Evolutionary conservation across 1,284 basidiomycete genomes (phyloP).

Genomic region (Cystobasidium pallidum): DNA sequence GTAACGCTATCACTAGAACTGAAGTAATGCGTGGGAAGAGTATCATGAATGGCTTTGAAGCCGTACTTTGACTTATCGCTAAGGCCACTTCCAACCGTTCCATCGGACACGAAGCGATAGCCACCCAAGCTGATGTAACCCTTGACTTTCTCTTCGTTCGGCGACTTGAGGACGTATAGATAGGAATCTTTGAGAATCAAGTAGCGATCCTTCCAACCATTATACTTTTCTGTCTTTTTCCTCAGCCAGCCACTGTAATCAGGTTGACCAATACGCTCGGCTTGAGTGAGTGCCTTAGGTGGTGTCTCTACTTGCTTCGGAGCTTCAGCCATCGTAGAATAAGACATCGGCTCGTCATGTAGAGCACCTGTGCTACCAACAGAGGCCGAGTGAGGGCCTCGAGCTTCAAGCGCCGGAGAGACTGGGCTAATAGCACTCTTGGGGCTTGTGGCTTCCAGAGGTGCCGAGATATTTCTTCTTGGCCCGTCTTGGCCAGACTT

Average conservation of each 20-base stretch:
- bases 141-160: conserved; percentile 89
- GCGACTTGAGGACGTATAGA: conserved; percentile 80
- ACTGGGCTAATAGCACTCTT: not conserved
- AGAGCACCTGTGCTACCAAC: not conserved
- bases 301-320: not conserved
- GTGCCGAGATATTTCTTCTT: conserved; percentile 32
- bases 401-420: not conserved
- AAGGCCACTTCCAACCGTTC: conserved; percentile 56
- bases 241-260: conserved; percentile 92
- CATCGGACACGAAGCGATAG: conserved; percentile 91
- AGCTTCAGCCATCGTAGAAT: not conserved
- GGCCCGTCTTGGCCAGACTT: conserved; percentile 4
- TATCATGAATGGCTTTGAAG: conserved; percentile 90
- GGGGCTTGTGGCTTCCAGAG: conserved; percentile 22
- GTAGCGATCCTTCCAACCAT: conserved; percentile 89
- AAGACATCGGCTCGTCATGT: not conserved
- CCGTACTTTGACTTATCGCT: conserved; percentile 82
- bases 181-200: conserved; percentile 92
- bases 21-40: conserved; percentile 86
- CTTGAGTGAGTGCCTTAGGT: conserved; percentile 59
- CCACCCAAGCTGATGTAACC: conserved; percentile 90
- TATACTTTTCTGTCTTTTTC: conserved; percentile 93
- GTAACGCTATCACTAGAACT: conserved; percentile 81
- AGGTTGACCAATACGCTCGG: conserved; percentile 83
- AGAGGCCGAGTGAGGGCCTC: not conserved